Evolutionary conservation across 306 rosid genomes (phyloP), one percentile per base, ranked within the genome.

Genomic region (Purshia tridentata): DNA sequence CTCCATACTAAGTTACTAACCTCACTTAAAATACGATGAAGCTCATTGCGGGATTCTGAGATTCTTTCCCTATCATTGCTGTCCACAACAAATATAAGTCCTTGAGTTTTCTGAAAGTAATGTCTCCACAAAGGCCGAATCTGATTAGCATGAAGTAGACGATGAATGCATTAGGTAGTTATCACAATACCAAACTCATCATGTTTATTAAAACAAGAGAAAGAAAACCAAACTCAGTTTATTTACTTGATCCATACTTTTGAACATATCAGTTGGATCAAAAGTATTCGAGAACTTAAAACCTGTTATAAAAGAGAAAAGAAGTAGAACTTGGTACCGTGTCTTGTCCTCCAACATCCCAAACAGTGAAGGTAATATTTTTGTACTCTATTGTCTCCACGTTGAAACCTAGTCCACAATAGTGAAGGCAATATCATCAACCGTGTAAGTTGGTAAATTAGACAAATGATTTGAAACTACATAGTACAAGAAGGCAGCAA

Each of bases 291-390:
- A 29, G 35, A 29, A 29, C 35, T 29, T 29, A 29, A 29, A 29
- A 29, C 35, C 35, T 29, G 35, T 29, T 3, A 29, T 29, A 29
- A 29, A 29, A 29, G 35, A 29, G 35, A 61, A 56, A 37, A 49
- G 50, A 46, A 39, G 52, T 23, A 35, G 47, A 45, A 47, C 18
- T 51, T 69, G 19, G 65, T 74, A 87, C 89, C 91, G 78, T 82
- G 14, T 61, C 76, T 74, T 84, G 87, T 63, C 89, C 89, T 80
- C 89, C 91, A 3, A 84, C 77, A 79, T 84, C 89, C 87, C 89
- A 87, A 16, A 87, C 54, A 6, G 78, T 81, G 75, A 78, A 77
- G 81, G 67, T 41, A 37, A 80, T 65, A 12, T 82, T 82, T 60
- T 72, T 85, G 84, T 88, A 79, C 70, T 81, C 72, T 52, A 83